phyloP scores from a whole-genome alignment of 805 yeast genomes.

The Candida ovalis region DNA sequence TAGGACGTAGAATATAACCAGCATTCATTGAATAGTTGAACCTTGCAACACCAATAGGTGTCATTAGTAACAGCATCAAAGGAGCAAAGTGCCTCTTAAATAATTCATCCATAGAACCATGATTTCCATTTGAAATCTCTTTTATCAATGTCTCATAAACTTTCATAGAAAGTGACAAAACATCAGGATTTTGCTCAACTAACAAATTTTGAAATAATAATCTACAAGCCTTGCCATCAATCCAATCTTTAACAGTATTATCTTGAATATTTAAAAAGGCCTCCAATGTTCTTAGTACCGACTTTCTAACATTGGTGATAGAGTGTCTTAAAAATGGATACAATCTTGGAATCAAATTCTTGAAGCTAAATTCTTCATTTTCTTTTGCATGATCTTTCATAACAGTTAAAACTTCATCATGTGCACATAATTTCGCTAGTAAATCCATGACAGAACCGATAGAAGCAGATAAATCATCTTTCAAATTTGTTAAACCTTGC shows the following conservation, averaged over 20 bases:
- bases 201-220: slow-evolving; percentile 81
- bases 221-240: slow-evolving; percentile 67
- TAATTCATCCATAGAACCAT: slow-evolving; percentile 45
- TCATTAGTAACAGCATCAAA: slow-evolving; percentile 66
- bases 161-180: slow-evolving; percentile 55
- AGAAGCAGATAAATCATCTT: slow-evolving; percentile 91
- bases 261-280: slow-evolving; percentile 65
- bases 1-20: slow-evolving; percentile 70
- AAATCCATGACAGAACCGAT: slow-evolving; percentile 96
- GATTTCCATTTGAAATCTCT: slow-evolving; percentile 36
- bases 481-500: slow-evolving; percentile 78
- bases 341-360: slow-evolving; percentile 78
- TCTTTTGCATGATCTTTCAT: slow-evolving; percentile 59
- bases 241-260: slow-evolving; percentile 56
- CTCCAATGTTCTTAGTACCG: slow-evolving; percentile 74
- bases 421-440: slow-evolving; percentile 81
- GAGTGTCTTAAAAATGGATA: slow-evolving; percentile 94
- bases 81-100: slow-evolving; percentile 58
- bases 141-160: slow-evolving; percentile 56
- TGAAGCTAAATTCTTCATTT: slow-evolving; percentile 57
- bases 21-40: slow-evolving; percentile 83
- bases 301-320: slow-evolving; percentile 82
- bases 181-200: slow-evolving; percentile 81
- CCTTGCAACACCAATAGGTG: slow-evolving; percentile 93
- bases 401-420: slow-evolving; percentile 67